These are phyloP conservation scores for Blastocystis sp. DNA, from an alignment of 352 stramenopile species.

Conservation along the genomic window DNA sequence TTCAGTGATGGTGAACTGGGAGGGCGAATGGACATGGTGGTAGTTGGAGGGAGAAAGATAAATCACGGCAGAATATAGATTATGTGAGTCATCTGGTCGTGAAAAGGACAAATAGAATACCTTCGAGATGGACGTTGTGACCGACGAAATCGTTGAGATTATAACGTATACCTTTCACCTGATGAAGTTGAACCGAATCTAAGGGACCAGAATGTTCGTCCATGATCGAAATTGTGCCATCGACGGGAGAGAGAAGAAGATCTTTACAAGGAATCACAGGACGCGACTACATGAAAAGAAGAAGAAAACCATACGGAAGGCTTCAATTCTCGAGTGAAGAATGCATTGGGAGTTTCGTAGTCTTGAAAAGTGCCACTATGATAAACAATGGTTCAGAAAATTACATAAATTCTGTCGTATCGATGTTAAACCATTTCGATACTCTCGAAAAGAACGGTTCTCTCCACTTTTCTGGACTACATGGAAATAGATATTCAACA, in stretches of 20 bases:
- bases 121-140: not conserved
- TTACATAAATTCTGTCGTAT: slow-evolving; percentile 47
- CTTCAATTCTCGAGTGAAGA: slow-evolving; percentile 46
- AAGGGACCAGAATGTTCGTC: not conserved
- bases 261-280: not conserved
- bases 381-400: not conserved
- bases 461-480: slow-evolving; percentile 36
- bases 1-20: not conserved
- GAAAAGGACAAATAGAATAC: not conserved
- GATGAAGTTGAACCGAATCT: not conserved
- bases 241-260: slow-evolving; percentile 34
- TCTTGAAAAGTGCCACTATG: slow-evolving; percentile 50
- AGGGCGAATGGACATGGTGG: slow-evolving; percentile 17
- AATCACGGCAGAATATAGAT: slow-evolving; percentile 38
- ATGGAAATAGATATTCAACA: not conserved
- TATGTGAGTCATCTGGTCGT: not conserved
- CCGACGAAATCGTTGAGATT: slow-evolving; percentile 11
- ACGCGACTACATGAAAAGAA: not conserved
- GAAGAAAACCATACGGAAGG: not conserved
- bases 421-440: not conserved
- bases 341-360: slow-evolving; percentile 48
- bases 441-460: slow-evolving; percentile 41
- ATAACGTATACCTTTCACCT: slow-evolving; percentile 56
- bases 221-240: slow-evolving; percentile 14
- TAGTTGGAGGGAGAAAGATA: slow-evolving; percentile 59